phyloP scores from a whole-genome alignment of 2,329 filamentous ascomycete genomes.

The Cladosporium sphaerospermum region DNA sequence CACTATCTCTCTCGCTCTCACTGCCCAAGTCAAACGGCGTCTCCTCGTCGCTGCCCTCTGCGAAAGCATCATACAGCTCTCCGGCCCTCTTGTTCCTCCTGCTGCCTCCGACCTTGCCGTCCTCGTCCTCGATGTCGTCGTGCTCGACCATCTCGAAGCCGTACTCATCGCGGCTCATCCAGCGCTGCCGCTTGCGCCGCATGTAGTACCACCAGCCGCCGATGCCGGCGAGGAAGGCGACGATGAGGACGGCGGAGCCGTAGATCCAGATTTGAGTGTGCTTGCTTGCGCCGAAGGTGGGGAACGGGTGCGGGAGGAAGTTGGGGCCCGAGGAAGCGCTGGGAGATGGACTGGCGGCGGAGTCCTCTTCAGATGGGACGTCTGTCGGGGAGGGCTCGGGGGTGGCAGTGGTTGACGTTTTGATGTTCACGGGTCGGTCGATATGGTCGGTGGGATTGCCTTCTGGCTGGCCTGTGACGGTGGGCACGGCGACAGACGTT shows the following conservation, averaged over 20 bases:
- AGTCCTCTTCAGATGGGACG: conserved; percentile 17
- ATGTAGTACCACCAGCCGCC: conserved; percentile 70
- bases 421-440: conserved; percentile 53
- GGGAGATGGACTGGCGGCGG: conserved; percentile 10
- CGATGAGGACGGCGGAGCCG: conserved; percentile 75
- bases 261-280: conserved; percentile 92
- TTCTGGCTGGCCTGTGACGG: conserved; percentile 38
- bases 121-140: conserved; percentile 54
- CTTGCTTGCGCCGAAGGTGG: conserved; percentile 82
- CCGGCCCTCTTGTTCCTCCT: conserved; percentile 61
- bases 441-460: conserved; percentile 43
- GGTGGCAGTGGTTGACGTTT: conserved; percentile 38
- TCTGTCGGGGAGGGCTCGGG: conserved; percentile 10
- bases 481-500: conserved; percentile 47
- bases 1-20: conserved; percentile 19
- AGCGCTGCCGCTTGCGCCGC: conserved; percentile 58
- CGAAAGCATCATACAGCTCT: conserved; percentile 96
- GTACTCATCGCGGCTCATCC: conserved; percentile 63
- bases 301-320: conserved; percentile 78
- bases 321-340: conserved; percentile 39
- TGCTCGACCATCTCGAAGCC: conserved; percentile 91
- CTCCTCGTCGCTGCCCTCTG: conserved; percentile 73
- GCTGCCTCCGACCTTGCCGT: conserved; percentile 32
- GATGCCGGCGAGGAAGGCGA: conserved; percentile 73
- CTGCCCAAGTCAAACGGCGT: conserved; percentile 23